Base-by-base conservation (phyloP, 306 rosid species). In the Cercis canadensis region DNA sequence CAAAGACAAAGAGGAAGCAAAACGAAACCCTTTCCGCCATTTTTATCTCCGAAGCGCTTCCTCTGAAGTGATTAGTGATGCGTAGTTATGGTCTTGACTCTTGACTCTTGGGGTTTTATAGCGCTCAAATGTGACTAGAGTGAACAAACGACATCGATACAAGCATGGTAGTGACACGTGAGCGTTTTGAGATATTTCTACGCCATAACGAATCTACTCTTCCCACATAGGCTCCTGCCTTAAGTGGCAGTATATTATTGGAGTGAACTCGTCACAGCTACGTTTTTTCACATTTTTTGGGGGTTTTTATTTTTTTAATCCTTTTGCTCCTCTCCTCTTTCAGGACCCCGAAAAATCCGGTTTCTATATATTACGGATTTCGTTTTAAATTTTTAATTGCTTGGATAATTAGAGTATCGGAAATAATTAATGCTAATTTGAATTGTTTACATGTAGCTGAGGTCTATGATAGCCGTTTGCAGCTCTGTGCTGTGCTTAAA, bases 1-100 rank as follows among this genome's bases (percentile, higher is more conserved):
- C 66, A 15, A 73, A 33, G 13, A 63, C 15, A 6, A 81, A 36
- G 64, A 77, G 32, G 51, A 80, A 76, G 34, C 64, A 75, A 18
- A 68, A 51, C 36, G 78, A 69, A 83, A 83, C 69, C 79, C 80
- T 75, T 78, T 57, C 17, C 57, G 89, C 89, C 97, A 91, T 95
- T 19, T 79, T 63, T 24, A 17, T 64, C 72, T 17, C 9, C 6
- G 51, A 33, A 10, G 12, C 15, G 15, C 17, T 29, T 16, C 5
- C 56, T 53, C 46, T 44, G 36, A 46, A 24, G 29, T 24, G 3
- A 24, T 24, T 40, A 24, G 29, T 24, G 3, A 24, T 24, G 29
- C 29, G 29, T 24, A 24, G 29, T n/a, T n/a, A n/a, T 24, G 29
- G 29, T 24, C 29, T 24, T 24, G 2, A 37, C 39, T 24, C 29